Base-by-base conservation (phyloP, 495 filamentous ascomycete species). In the Durotheca rogersii region DNA sequence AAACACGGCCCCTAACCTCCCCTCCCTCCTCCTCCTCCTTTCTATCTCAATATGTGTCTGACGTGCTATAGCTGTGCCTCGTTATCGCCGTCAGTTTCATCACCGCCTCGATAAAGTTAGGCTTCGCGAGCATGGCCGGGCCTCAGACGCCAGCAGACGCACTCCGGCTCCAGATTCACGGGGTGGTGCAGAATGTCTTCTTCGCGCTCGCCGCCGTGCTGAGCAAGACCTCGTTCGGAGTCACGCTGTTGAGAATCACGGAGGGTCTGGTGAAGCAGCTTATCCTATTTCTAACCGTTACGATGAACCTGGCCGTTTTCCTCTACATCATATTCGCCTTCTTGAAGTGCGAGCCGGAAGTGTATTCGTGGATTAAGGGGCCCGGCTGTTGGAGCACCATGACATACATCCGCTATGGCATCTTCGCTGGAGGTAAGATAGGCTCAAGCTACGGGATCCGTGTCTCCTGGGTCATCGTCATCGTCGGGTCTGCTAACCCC, bases 261-360 rank as follows among this genome's bases (percentile, higher is more conserved):
- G 48, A 60, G 6, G 65, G 67, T 16, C 52, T 58, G 48, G 61
- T 61, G 58, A 64, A 60, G 20, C 45, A 49, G 31, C 16, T 62
- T 16, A 37, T 70, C 23, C 48, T 68, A 18, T 56, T 63, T 27
- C 47, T 73, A 14, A 67, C 69, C 20, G 46, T 62, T 34, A 48
- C 47, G 20, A 61, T 73, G 32, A 74, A 73, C 51, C 30, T 69
- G 14, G 58, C 64, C 41, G 62, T 68, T 37, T 64, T 65, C 15
- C 31, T 70, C n/a, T 70, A 63, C 27, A 67, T 66, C 15, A 56
- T 75, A 3, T 70, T 74, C 33, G 63, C 62, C 6, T 76, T 66
- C 56, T 41, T 72, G 0, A 53, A 60, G 20, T 76, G 73, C 49
- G 35, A 60, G 23, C 71, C 72, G 9, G 51, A 60, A 16, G 29